Evolutionary conservation across 2,329 filamentous ascomycete species (phyloP), one percentile per base, ranked within the genome.

Genomic region (Diatrype stigma): DNA sequence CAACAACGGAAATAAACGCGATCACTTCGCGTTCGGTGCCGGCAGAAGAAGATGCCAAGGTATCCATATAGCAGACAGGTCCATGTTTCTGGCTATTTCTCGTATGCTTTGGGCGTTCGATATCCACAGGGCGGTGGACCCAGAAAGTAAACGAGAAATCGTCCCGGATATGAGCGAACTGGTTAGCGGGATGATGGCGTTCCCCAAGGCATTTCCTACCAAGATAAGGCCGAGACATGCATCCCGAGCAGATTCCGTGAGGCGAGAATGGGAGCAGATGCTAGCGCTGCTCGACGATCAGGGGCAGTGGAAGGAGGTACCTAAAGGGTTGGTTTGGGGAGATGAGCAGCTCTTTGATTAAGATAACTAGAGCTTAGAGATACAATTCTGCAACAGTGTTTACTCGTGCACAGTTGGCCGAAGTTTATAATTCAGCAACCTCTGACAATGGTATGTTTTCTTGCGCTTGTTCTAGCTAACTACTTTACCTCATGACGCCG

Each of bases 31-130:
- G 3, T 67, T 66, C 42, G 64, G 64, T 7, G 60, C 56, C n/a
- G 63, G 64, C 16, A 60, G 64, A 8, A 61, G 64, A 17, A 73
- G 82, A 42, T 85, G 82, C 61, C 80, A 76, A 2, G 82, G 54
- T 3, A 63, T 59, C 54, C 62, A 65, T 48, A 60, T 68, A 17
- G 61, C 60, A 4, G 67, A 69, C 42, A 49, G 60, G 12, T 69
- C 66, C 45, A 60, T 73, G 30, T 57, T 63, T 47, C 62, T 70
- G 28, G 61, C 69, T 46, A 67, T 74, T 28, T 68, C 76, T 3
- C 68, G 75, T 3, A 66, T 80, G 21, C 60, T 79, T 34, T 80
- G 77, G 74, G 72, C 70, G 0, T 79, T 75, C 55, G 59, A 74
- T 42, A 67, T 75, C n/a, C 46, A 51, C 21, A 46, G 52, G 32